Conservation (phyloP, 129 eudicot species). For the Apium graveolens region DNA sequence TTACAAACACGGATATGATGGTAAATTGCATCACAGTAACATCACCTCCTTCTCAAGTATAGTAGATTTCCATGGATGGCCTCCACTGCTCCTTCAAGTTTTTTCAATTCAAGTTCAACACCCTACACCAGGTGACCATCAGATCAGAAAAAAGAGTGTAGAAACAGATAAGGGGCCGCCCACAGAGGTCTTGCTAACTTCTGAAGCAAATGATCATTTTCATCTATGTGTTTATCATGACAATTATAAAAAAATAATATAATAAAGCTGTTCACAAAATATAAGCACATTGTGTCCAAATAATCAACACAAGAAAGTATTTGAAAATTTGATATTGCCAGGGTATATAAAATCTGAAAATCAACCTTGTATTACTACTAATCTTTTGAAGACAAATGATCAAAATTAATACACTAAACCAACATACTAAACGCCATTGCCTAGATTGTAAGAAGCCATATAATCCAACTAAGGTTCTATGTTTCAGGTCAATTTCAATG, state of each 20-base stretch:
- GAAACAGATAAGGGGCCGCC: background rate
- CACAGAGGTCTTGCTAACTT: background rate
- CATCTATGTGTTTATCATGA: background rate
- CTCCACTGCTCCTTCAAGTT: constrained; percentile 90
- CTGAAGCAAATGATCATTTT: background rate
- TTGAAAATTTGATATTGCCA: too few relatives aligned
- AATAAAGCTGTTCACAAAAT: background rate
- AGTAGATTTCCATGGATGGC: constrained; percentile 80
- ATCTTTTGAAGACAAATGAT: background rate
- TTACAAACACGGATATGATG: background rate
- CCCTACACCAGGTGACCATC: constrained; percentile 42
- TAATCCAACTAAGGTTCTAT: background rate
- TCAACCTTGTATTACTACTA: background rate
- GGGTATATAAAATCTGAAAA: background rate
- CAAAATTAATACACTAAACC: background rate
- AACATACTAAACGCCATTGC: background rate
- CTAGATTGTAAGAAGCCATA: background rate
- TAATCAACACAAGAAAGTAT: too few relatives aligned
- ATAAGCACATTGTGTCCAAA: background rate
- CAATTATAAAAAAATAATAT: background rate
- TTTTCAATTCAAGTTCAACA: constrained; percentile 83
- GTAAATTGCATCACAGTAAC: constrained; percentile 2
- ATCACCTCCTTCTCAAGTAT: constrained; percentile 58
- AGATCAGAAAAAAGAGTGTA: constrained; percentile 10
- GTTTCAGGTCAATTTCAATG: background rate